Evolutionary conservation across 169 alveolate genomes (phyloP).

Genomic region (Cryptosporidium sp.): DNA sequence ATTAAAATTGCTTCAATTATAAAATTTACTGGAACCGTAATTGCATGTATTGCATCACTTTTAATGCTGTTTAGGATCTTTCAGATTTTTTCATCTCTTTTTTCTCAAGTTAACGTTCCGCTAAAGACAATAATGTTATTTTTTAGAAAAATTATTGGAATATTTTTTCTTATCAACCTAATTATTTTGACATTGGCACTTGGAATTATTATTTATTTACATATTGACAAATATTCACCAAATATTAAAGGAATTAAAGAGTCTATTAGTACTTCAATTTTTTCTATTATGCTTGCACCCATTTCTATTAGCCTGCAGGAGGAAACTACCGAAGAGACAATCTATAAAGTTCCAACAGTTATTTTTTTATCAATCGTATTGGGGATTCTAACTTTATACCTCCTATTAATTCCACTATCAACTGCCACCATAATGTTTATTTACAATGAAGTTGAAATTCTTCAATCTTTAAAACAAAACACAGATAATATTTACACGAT

Average conservation of each 20-base stretch:
- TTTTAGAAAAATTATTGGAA: constrained; percentile 47
- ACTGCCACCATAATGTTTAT: constrained; percentile 69
- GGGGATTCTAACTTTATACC: constrained; percentile 16
- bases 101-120: constrained; percentile 52
- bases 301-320: not conserved
- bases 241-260: constrained; percentile 20
- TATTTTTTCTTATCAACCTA: constrained; percentile 30
- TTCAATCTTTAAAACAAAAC: constrained; percentile 58
- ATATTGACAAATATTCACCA: constrained; percentile 32
- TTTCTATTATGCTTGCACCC: constrained; percentile 48
- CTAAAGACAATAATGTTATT: constrained; percentile 39
- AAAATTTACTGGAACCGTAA: constrained; percentile 21
- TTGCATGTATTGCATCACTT: constrained; percentile 45
- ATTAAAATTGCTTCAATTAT: constrained; percentile 50
- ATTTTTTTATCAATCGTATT: constrained; percentile 24
- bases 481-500: constrained; percentile 65
- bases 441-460: constrained; percentile 59
- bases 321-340: not conserved
- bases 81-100: constrained; percentile 63
- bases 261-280: constrained; percentile 28
- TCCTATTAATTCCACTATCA: constrained; percentile 46
- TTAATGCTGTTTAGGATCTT: constrained; percentile 57
- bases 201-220: constrained; percentile 35
- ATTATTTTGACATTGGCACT: constrained; percentile 42
- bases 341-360: not conserved